Base-by-base conservation (phyloP, 2,329 filamentous ascomycete species). In the Orbilia oligospora region DNA sequence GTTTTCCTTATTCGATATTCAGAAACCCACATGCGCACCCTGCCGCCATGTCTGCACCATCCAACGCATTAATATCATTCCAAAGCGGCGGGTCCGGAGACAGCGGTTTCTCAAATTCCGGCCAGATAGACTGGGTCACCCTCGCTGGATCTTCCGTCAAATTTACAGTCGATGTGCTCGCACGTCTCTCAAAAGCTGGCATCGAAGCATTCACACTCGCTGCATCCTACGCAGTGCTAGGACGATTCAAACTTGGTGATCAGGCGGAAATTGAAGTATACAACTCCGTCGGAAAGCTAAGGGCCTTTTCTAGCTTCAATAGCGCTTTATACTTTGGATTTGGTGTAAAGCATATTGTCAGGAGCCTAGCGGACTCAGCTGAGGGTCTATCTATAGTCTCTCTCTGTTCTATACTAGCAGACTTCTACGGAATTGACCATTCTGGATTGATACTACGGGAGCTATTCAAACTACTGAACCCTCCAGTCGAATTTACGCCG, bases 111-210 rank as follows among this genome's bases (percentile, higher is more conserved):
- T 70, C 66, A 48, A 70, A 14, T 24, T 70, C 66, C 12, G 68
- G 68, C 12, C 68, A 71, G n/a, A 46, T 71, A 2, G 68, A 71
- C 20, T 71, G 68, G 68, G 49, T 56, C n/a, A 65, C 68, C 8
- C n/a, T 65, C 14, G 55, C 55, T 6, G 58, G 68, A 12, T 65
- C 44, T 20, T 64, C 68, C 10, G 38, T 71, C 27, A 65, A 44
- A 53, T 71, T 71, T n/a, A 71, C 55, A 14, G 68, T 71, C 49
- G 58, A 71, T 24, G 55, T 65, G 1, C 58, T 64, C 24, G 38
- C 68, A 27, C 55, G 68, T 3, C 49, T 71, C 16, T 64, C 68
- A 20, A 64, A 71, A 27, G 68, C 68, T 12, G 58, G 58, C 1
- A 56, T 71, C 20, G 68, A 65, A 44, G 48, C 18, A 0, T 46